A percentile compares a stretch with the other conserved stretches of the same genome.
Evolutionary conservation across 805 yeast genomes (phyloP).

Genomic region (Monosporozyma unispora): DNA sequence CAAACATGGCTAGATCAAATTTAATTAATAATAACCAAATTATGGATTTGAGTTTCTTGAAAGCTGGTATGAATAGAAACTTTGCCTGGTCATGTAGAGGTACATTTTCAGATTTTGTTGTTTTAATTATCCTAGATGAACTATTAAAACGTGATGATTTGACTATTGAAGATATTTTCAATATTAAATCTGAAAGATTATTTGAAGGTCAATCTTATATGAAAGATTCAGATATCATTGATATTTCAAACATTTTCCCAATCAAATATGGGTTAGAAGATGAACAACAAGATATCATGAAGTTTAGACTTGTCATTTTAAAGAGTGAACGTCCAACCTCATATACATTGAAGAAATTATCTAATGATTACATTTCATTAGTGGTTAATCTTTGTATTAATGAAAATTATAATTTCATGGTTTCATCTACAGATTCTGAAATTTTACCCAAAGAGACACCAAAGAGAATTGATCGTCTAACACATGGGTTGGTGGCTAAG

Average conservation of each 20-base stretch:
- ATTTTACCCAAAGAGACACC: slow-evolving; percentile 8
- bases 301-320: slow-evolving; percentile 16
- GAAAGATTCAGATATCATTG: slow-evolving; percentile 14
- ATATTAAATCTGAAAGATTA: slow-evolving; percentile 13
- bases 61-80: slow-evolving; percentile 26
- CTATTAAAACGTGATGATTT: slow-evolving; percentile 18
- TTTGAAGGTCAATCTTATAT: slow-evolving; percentile 1
- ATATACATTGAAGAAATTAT: slow-evolving; percentile 11
- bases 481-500: slow-evolving; percentile 13
- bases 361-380: slow-evolving; percentile 10
- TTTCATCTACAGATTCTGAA: slow-evolving; percentile 2
- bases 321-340: slow-evolving; percentile 14
- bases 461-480: slow-evolving; percentile 17
- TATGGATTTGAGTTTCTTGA: slow-evolving; percentile 16
- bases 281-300: slow-evolving; percentile 7
- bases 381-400: slow-evolving; percentile 14
- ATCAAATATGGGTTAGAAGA: slow-evolving; percentile 12
- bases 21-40: background rate
- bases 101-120: slow-evolving; percentile 16
- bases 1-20: slow-evolving; percentile 1
- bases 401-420: slow-evolving; percentile 7
- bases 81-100: slow-evolving; percentile 27
- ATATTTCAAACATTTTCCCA: slow-evolving; percentile 15
- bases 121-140: slow-evolving; percentile 19
- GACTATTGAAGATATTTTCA: slow-evolving; percentile 18